Percentiles rank a stretch among this genome's conserved stretches.
Conservation (phyloP, 176 grass and related monocot genomes). For the Rhynchospora tenuis region DNA sequence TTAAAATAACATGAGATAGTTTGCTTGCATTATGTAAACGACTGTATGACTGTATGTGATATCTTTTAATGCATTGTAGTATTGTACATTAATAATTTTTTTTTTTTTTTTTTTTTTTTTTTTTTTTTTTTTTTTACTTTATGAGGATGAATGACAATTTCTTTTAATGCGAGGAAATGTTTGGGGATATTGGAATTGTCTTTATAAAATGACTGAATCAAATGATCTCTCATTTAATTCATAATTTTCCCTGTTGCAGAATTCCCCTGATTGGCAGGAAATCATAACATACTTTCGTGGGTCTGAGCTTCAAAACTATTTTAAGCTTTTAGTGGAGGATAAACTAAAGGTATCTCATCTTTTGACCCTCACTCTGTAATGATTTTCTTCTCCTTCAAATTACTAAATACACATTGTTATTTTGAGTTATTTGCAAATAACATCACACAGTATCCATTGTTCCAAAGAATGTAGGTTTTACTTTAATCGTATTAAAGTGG, state of each 20-base stretch:
- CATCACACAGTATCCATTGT: not conserved
- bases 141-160: not conserved
- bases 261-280: conserved; percentile 91
- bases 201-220: conserved; percentile 1
- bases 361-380: not conserved
- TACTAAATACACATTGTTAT: not conserved
- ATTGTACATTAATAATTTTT: conserved; percentile 23
- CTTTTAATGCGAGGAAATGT: not conserved
- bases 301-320: conserved; percentile 89
- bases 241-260: conserved; percentile 28
- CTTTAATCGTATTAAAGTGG: too few relatives aligned
- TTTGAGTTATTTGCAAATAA: not conserved
- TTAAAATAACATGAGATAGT: not conserved
- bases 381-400: not conserved
- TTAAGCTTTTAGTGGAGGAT: conserved; percentile 85
- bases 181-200: not conserved
- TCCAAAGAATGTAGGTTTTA: too few relatives aligned
- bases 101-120: too few relatives aligned
- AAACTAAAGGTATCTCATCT: conserved; percentile 55
- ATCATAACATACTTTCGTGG: conserved; percentile 89
- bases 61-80: not conserved
- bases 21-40: not conserved
- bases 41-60: not conserved
- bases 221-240: conserved; percentile 10
- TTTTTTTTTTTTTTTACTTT: not conserved